Conservation (phyloP, 2,329 filamentous ascomycete species). For the Magnaporthiopsis poae region DNA sequence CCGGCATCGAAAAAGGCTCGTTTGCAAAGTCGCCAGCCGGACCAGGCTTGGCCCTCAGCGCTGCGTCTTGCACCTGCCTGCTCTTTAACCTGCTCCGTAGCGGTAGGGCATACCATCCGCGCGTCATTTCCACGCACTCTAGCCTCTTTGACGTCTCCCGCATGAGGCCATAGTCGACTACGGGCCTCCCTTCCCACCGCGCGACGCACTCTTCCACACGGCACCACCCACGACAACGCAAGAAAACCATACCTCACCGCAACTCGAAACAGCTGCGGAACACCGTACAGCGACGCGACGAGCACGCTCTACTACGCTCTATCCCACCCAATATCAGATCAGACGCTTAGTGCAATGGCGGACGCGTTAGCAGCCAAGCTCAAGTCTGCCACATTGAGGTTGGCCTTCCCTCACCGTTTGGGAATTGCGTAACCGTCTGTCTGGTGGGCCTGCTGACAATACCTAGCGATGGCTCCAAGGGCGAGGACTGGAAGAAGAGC, state of each 20-base stretch:
- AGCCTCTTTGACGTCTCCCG: background rate
- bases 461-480: slow-evolving; percentile 36
- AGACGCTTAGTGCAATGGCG: slow-evolving; percentile 27
- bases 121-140: background rate
- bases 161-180: background rate
- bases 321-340: background rate
- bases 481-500: slow-evolving; percentile 64
- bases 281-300: background rate
- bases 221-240: background rate
- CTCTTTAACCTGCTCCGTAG: background rate
- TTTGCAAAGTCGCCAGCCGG: background rate
- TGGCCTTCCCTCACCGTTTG: slow-evolving; percentile 2
- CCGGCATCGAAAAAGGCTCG: background rate
- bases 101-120: background rate
- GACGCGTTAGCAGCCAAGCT: slow-evolving; percentile 44
- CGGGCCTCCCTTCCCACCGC: background rate
- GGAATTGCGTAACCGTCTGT: slow-evolving; percentile 14
- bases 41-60: background rate
- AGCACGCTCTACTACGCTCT: background rate
- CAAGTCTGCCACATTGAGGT: slow-evolving; percentile 37
- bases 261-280: background rate
- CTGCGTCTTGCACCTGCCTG: background rate
- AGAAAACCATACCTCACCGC: background rate
- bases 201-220: background rate
- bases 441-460: slow-evolving; percentile 20